Evolutionary conservation across 306 rosid genomes (phyloP).

Genomic region (cucumber (Cucumis sativus)): Cucumber_9930_V3 NC_026657.2:534001-534500

Average conservation of each 20-base stretch:
- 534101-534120: neutral
- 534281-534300: slow-evolving; percentile 70
- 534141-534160: neutral
- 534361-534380: neutral
- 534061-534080: neutral
- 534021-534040: neutral
- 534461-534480: neutral
- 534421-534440: neutral
- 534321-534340: slow-evolving; percentile 51
- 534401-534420: neutral
- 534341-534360: slow-evolving; percentile 37
- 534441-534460: neutral
- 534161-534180: neutral
- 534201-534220: neutral
- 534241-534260: slow-evolving; percentile 88
- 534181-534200: neutral
- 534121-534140: neutral
- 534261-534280: slow-evolving; percentile 87
- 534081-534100: neutral
- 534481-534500: neutral
- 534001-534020: slow-evolving; percentile 76
- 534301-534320: slow-evolving; percentile 49
- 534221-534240: slow-evolving; percentile 26
- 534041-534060: neutral
- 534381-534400: neutral